phyloP scores from a whole-genome alignment of 257 asterid genomes.

The Mitragyna speciosa region DNA sequence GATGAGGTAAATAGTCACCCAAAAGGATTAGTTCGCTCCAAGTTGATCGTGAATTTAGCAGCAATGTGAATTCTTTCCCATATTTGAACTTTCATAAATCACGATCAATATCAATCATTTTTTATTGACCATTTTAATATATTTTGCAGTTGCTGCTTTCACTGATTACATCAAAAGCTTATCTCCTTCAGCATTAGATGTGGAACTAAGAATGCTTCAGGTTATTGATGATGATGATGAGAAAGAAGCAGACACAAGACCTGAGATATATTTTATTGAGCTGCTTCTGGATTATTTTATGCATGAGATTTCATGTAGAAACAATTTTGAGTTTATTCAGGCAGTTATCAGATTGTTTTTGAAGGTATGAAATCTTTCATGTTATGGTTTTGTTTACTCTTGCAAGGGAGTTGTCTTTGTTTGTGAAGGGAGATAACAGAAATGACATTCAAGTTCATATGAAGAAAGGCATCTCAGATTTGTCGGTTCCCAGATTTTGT shows the following conservation, averaged over 20 bases:
- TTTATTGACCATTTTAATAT: slow-evolving; percentile 3
- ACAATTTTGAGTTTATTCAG: slow-evolving; percentile 79
- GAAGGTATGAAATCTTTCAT: slow-evolving; percentile 46
- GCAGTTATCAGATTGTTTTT: slow-evolving; percentile 74
- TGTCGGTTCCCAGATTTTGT: background rate
- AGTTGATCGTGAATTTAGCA: background rate
- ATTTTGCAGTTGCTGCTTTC: slow-evolving; percentile 67
- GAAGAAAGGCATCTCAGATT: background rate
- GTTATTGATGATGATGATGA: slow-evolving; percentile 66
- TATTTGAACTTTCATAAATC: background rate
- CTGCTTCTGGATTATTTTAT: slow-evolving; percentile 74
- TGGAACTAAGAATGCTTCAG: slow-evolving; percentile 91
- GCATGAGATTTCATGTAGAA: slow-evolving; percentile 62
- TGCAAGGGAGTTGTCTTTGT: background rate
- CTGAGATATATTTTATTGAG: slow-evolving; percentile 58
- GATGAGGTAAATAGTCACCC: too few relatives aligned
- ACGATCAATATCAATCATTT: too few relatives aligned
- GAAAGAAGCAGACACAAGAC: slow-evolving; percentile 49
- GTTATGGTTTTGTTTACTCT: background rate
- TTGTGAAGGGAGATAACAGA: background rate
- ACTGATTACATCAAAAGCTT: slow-evolving; percentile 71
- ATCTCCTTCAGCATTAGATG: slow-evolving; percentile 73
- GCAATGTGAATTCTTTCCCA: background rate
- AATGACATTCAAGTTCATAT: background rate
- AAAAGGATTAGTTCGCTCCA: too few relatives aligned